phyloP scores from a whole-genome alignment of 2,329 filamentous ascomycete species.

The Diaporthe velutina region DNA sequence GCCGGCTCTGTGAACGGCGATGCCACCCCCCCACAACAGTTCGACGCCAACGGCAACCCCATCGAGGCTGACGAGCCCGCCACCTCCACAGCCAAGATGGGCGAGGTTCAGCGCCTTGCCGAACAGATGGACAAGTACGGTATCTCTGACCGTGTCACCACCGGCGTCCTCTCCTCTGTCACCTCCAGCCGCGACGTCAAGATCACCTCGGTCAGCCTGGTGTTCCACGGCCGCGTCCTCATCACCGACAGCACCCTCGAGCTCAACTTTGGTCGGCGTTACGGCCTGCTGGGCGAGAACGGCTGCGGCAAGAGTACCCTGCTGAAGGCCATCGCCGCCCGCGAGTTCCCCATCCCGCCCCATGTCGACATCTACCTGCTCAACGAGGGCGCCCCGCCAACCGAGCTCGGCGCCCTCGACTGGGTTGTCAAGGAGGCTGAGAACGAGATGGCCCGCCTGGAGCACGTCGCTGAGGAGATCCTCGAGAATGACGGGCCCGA shows the following conservation, averaged over 20 bases:
- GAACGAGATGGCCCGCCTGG: slow-evolving; percentile 90
- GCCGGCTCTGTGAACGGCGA: slow-evolving; percentile 79
- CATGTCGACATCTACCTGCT: slow-evolving; percentile 98
- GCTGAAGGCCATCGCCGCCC: slow-evolving; percentile 91
- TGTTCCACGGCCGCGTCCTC: slow-evolving; percentile 97
- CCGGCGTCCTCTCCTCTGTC: slow-evolving; percentile 92
- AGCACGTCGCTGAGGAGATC: slow-evolving; percentile 88
- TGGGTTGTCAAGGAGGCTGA: slow-evolving; percentile 98
- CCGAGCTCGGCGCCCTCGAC: slow-evolving; percentile 90
- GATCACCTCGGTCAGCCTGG: slow-evolving; percentile 91
- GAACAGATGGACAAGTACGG: slow-evolving; percentile 97
- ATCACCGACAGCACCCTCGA: slow-evolving; percentile 95
- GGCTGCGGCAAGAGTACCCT: slow-evolving; percentile 99
- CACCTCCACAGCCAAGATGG: slow-evolving; percentile 78
- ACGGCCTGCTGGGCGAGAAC: slow-evolving; percentile 97
- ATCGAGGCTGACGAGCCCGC: slow-evolving; percentile 73
- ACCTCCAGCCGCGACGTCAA: slow-evolving; percentile 93
- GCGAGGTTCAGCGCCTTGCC: slow-evolving; percentile 87
- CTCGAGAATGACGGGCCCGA: slow-evolving; percentile 94
- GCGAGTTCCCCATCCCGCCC: slow-evolving; percentile 95
- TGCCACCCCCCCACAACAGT: slow-evolving; percentile 56
- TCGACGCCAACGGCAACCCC: slow-evolving; percentile 73
- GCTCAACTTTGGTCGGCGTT: slow-evolving; percentile 91
- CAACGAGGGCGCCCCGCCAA: slow-evolving; percentile 94
- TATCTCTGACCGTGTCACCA: slow-evolving; percentile 97